A percentile compares a stretch with the other conserved stretches of the same genome.
Conservation (phyloP, 345 rosid species). For the Kernera saxatilis region DNA sequence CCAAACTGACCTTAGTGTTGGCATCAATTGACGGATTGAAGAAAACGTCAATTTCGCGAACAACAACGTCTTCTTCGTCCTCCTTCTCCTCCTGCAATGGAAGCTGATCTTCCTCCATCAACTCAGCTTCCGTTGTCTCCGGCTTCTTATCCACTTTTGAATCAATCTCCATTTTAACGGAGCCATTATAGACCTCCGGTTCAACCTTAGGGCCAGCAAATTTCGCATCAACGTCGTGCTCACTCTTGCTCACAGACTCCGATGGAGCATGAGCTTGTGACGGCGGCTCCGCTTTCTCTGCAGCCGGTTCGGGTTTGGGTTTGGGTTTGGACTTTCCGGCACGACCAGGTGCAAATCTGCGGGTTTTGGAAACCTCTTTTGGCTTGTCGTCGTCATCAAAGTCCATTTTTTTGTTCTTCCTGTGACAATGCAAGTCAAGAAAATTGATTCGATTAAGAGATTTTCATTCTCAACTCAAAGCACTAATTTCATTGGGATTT, state of each 20-base stretch:
- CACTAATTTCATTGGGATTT: neutral
- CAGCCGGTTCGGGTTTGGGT: slow-evolving; percentile 31
- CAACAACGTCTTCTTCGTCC: slow-evolving; percentile 51
- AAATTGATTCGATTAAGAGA: neutral
- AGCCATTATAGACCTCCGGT: slow-evolving; percentile 26
- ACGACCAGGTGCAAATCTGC: slow-evolving; percentile 55
- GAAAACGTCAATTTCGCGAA: slow-evolving; percentile 83
- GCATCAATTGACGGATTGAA: slow-evolving; percentile 51
- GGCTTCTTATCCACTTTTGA: slow-evolving; percentile 25
- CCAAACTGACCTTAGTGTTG: slow-evolving; percentile 40
- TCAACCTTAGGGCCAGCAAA: slow-evolving; percentile 28
- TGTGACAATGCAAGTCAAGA: neutral
- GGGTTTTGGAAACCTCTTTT: slow-evolving; percentile 39
- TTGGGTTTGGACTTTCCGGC: slow-evolving; percentile 34
- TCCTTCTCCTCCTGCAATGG: slow-evolving; percentile 30
- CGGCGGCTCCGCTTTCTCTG: slow-evolving; percentile 6
- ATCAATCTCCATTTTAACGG: slow-evolving; percentile 54
- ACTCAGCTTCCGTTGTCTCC: slow-evolving; percentile 26
- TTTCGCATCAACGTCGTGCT: slow-evolving; percentile 36
- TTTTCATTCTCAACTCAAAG: neutral
- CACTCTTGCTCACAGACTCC: slow-evolving; percentile 22
- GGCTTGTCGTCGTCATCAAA: slow-evolving; percentile 53
- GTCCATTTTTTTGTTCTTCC: slow-evolving; percentile 42
- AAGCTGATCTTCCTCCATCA: slow-evolving; percentile 32
- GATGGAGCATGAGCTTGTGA: neutral